Evolutionary conservation across 78 protist genomes (phyloP).

Genomic region (Dictyostelium citrinum): DNA sequence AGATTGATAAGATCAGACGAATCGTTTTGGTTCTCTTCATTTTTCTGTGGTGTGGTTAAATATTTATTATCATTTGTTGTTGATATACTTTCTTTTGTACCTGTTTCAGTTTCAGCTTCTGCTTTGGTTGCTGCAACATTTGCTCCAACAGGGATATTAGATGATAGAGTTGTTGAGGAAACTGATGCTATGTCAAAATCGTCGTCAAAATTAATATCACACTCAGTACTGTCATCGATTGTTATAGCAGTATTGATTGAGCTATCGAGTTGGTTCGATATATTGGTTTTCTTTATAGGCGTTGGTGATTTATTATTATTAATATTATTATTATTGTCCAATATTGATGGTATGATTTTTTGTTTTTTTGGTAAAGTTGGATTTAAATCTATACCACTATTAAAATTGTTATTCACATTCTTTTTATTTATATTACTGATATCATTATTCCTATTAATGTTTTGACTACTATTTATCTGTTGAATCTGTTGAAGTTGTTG

Average conservation of each 20-base stretch:
- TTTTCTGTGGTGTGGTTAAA: not conserved
- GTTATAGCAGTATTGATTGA: not conserved
- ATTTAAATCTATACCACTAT: not conserved
- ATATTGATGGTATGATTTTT: not conserved
- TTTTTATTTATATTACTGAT: not conserved
- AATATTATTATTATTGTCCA: not conserved
- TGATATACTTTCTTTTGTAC: not conserved
- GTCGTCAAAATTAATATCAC: not conserved
- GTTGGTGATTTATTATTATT: not conserved
- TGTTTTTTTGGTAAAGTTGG: not conserved
- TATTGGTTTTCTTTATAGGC: not conserved
- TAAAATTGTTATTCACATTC: not conserved
- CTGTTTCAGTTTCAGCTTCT: not conserved
- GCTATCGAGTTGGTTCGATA: not conserved
- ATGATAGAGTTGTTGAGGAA: not conserved
- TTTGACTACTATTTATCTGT: not conserved
- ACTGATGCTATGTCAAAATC: not conserved
- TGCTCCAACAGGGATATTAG: not conserved
- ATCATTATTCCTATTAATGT: not conserved
- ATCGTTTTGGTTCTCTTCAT: not conserved
- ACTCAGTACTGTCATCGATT: not conserved
- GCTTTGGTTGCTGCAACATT: not conserved
- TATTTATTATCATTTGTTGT: not conserved
- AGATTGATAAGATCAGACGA: not conserved
- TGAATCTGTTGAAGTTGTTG: not conserved